Evolutionary conservation across 129 eudicot genomes (phyloP).

Genomic region (Tanacetum coccineum): DNA sequence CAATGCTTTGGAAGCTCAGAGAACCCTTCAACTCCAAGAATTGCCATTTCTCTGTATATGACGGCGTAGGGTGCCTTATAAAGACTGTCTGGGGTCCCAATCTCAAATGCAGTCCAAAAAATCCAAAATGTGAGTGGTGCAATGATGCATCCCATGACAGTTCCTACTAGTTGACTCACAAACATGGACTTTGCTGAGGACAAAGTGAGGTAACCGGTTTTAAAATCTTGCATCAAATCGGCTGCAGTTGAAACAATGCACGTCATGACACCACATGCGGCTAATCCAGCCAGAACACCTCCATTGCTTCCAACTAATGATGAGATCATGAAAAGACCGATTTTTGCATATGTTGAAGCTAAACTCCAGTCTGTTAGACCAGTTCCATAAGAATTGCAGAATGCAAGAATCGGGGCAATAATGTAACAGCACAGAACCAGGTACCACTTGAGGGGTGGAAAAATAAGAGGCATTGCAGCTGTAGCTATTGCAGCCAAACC

Average conservation of each 20-base stretch:
- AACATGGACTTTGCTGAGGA: slow-evolving; percentile 92
- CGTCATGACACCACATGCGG: slow-evolving; percentile 90
- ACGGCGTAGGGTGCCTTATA: slow-evolving; percentile 97
- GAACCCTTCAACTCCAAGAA: slow-evolving; percentile 81
- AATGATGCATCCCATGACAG: slow-evolving; percentile 84
- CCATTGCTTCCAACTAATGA: slow-evolving; percentile 71
- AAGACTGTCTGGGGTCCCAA: slow-evolving; percentile 87
- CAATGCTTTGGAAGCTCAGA: slow-evolving; percentile 87
- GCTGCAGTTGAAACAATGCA: slow-evolving; percentile 91
- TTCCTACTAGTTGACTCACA: slow-evolving; percentile 81
- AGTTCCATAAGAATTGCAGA: slow-evolving; percentile 88
- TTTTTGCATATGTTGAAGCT: slow-evolving; percentile 84
- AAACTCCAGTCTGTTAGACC: slow-evolving; percentile 96
- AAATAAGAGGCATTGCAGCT: slow-evolving; percentile 61
- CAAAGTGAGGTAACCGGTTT: slow-evolving; percentile 82
- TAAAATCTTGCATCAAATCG: slow-evolving; percentile 91
- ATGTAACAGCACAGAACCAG: slow-evolving; percentile 68
- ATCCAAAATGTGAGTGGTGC: slow-evolving; percentile 92
- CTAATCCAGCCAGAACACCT: slow-evolving; percentile 83
- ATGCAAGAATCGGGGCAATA: slow-evolving; percentile 84
- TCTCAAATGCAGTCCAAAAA: slow-evolving; percentile 81
- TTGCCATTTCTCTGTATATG: slow-evolving; percentile 88
- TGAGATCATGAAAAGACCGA: slow-evolving; percentile 78
- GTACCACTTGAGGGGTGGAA: slow-evolving; percentile 92
- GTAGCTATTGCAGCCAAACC: slow-evolving; percentile 73